A percentile compares a stretch with the other conserved stretches of the same genome.
Conservation (phyloP, 2,329 filamentous ascomycete genomes). For the Fusarium beomiforme region DNA sequence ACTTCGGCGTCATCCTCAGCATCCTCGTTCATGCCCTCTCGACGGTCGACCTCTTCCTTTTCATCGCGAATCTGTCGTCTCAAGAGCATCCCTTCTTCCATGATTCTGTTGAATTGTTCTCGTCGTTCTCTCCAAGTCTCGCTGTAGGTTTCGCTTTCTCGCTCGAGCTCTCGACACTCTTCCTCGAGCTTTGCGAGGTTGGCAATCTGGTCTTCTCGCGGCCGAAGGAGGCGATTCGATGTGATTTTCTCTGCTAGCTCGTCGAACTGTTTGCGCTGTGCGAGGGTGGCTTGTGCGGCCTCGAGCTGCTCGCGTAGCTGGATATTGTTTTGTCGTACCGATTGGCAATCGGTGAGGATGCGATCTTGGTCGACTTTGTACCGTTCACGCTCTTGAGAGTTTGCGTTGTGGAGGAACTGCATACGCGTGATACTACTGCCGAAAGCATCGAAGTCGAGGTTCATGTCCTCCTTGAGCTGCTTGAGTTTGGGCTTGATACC, state of each 20-base stretch:
- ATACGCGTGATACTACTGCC: conserved; percentile 88
- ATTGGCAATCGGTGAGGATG: conserved; percentile 81
- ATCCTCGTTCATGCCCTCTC: conserved; percentile 82
- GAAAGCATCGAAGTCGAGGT: conserved; percentile 88
- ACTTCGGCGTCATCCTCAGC: conserved; percentile 68
- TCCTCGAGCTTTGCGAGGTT: conserved; percentile 84
- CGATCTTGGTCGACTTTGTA: conserved; percentile 83
- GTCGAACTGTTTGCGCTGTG: conserved; percentile 86
- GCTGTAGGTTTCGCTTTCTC: conserved; percentile 83
- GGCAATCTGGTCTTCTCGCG: conserved; percentile 83
- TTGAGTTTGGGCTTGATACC: conserved; percentile 62
- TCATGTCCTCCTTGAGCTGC: conserved; percentile 83
- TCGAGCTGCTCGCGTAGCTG: conserved; percentile 79
- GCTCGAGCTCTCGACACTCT: conserved; percentile 87
- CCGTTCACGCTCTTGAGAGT: conserved; percentile 82
- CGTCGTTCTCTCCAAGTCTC: conserved; percentile 85
- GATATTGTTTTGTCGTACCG: conserved; percentile 79
- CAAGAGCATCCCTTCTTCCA: conserved; percentile 90
- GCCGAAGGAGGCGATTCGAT: conserved; percentile 79
- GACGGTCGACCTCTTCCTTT: conserved; percentile 91
- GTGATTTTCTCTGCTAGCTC: conserved; percentile 89
- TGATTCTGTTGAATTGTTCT: conserved; percentile 87
- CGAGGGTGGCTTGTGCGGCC: conserved; percentile 77
- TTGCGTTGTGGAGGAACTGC: conserved; percentile 86
- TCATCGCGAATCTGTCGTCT: conserved; percentile 89